Evolutionary conservation across 2,329 filamentous ascomycete genomes (phyloP), one percentile per base, ranked within the genome.

Genomic region (Colletotrichum camelliae): DNA sequence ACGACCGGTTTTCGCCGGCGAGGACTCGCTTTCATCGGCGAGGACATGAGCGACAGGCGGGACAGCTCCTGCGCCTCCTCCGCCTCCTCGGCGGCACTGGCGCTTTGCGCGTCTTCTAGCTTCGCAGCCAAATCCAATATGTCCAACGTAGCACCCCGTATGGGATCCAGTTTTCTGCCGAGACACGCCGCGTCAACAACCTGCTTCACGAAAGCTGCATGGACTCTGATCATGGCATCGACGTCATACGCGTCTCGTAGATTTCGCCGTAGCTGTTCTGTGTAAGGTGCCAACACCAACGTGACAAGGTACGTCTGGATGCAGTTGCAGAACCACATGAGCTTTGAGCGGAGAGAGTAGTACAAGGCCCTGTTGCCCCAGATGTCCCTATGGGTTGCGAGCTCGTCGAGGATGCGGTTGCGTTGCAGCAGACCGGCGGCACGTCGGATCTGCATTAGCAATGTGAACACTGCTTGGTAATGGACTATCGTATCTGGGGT

Each of bases 321-420:
- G 0, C 90, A 91, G 77, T 93, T 93, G 78, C 91, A 91, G 84
- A 98, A 96, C 94, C 95, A 96, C 13, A 96, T 85, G 5, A 98
- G 87, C 66, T 90, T 91, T 35, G 92, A 91, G 48, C 94, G 92
- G 10, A 96, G 86, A 18, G 88, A 86, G 81, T 91, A 92, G 80
- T 90, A 93, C 4, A 87, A 78, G 1, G 87, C 86, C 16, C 86
- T 85, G 67, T 89, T 88, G n/a, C 83, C 80, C 79, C 84, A 85
- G 29, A 80, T 79, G 24, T 84, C 82, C 37, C 81, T 77, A 58
- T 86, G 83, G 39, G 82, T 81, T 80, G 82, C 80, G 78, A 83
- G 84, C 74, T 86, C 85, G 15, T 86, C 84, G 27, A 87, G 79
- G 7, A 89, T 82, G 35, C 87, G 87, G 64, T 88, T 86, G 29